Evolutionary conservation across 345 rosid genomes (phyloP).

Genomic region (Eucalyptus viminalis): DNA sequence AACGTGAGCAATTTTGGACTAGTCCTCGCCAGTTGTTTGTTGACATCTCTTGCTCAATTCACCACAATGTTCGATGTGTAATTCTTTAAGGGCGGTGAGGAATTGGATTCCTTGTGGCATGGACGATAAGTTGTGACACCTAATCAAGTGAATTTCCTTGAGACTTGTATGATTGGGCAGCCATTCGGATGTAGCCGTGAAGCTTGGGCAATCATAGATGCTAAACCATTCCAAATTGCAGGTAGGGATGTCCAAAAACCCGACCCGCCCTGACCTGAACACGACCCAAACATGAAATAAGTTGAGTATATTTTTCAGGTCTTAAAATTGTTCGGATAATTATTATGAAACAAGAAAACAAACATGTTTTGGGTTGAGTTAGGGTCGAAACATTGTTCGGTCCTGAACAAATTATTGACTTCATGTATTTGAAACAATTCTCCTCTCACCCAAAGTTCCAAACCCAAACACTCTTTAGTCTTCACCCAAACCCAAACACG

Average conservation of each 20-base stretch:
- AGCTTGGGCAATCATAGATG: not conserved
- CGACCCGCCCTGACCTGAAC: no score
- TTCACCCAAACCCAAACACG: no score
- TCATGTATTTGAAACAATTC: no score
- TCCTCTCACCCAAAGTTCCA: no score
- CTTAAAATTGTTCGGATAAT: no score
- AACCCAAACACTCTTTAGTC: no score
- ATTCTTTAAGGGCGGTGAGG: not conserved
- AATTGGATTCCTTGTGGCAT: not conserved
- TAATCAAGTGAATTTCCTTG: not conserved
- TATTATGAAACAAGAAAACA: no score
- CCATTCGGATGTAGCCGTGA: not conserved
- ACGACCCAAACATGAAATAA: no score
- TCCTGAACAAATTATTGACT: no score
- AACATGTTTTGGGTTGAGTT: fast-evolving
- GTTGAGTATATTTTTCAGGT: no score
- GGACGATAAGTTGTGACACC: not conserved
- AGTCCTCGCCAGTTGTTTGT: not conserved
- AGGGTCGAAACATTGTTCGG: no score
- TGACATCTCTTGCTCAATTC: not conserved
- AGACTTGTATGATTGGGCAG: not conserved
- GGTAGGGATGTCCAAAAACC: no score
- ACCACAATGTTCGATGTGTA: not conserved
- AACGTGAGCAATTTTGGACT: not conserved
- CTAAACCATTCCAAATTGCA: not conserved